Evolutionary conservation across 148 eudicot genomes (phyloP), one percentile per base, ranked within the genome.

Genomic region (Cornus florida): DNA sequence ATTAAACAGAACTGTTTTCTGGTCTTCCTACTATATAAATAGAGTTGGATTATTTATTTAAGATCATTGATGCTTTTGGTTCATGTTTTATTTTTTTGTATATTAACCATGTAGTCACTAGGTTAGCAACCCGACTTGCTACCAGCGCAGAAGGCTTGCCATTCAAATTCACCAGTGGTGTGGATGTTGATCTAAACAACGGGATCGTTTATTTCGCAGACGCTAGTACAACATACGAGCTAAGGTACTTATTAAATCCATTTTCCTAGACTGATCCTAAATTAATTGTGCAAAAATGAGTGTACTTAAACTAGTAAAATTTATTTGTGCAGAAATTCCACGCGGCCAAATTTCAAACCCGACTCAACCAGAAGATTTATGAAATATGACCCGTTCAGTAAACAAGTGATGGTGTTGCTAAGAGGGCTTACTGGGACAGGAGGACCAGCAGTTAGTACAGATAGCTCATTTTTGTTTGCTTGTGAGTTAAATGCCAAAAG

Each of bases 321-420:
- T 28, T 28, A 28, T 28, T 28, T 35, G 32, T n/a, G 75, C 75
- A 72, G 75, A 53, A 72, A 72, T 23, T 2, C 43, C n/a, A 23
- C 59, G 20, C 69, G 66, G n/a, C 70, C 35, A 16, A 46, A 41
- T 46, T 38, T 46, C 14, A 24, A 2, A 41, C 6, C 19, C 7
- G 78, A 76, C 38, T 41, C 78, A 46, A 76, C 60, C 2, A 62
- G 71, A 41, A 76, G 59, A 67, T 76, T 66, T 9, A 16, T 76
- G 10, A 76, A 66, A 66, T 76, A 66, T 66, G 60, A 76, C 31
- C 78, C 43, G 13, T 9, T 3, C 59, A 67, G 41, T 17, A 67
- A 24, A 16, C 71, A 67, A 16, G 17, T 67, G 24, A 43, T 7
- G 4, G 43, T 76, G 78, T 67, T 76, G 71, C 78, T 66, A 41